Percentiles rank a stretch among this genome's conserved stretches.
Evolutionary conservation across 305 asterid species (phyloP).

Genomic region (Salvia sclarea): DNA sequence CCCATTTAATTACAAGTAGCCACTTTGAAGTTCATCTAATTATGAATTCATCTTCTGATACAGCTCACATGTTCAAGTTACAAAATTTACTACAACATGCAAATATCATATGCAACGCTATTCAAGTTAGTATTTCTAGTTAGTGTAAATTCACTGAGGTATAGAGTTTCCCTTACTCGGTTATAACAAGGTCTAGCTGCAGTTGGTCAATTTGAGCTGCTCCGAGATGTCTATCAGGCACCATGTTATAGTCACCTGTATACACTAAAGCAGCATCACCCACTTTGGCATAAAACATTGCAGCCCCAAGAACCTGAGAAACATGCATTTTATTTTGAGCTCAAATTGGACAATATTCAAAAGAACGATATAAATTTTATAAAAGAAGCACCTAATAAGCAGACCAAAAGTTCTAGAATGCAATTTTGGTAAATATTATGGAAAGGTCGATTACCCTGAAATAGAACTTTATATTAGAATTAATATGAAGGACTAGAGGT

Average conservation of each 20-base stretch:
- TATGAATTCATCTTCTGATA: neutral
- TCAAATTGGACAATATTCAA: neutral
- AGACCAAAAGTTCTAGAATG: constrained; percentile 5
- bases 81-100: constrained; percentile 18
- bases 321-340: constrained; percentile 10
- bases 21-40: neutral
- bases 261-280: constrained; percentile 86
- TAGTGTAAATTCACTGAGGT: neutral
- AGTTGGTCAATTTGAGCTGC: constrained; percentile 91
- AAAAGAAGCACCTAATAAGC: constrained; percentile 8
- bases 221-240: constrained; percentile 94
- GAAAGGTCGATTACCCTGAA: constrained; percentile 2
- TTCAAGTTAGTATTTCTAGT: constrained; percentile 14
- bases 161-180: constrained; percentile 58
- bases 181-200: constrained; percentile 81
- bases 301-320: constrained; percentile 91
- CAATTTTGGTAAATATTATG: neutral
- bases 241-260: constrained; percentile 95
- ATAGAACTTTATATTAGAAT: constrained; percentile 1
- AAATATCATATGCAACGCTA: constrained; percentile 18
- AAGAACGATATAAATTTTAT: neutral
- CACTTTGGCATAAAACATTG: constrained; percentile 94
- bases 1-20: constrained; percentile 1
- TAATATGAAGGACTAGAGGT: neutral
- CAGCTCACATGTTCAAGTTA: constrained; percentile 17